Evolutionary conservation across 345 rosid species (phyloP).

Genomic region (Conringia planisiliqua): DNA sequence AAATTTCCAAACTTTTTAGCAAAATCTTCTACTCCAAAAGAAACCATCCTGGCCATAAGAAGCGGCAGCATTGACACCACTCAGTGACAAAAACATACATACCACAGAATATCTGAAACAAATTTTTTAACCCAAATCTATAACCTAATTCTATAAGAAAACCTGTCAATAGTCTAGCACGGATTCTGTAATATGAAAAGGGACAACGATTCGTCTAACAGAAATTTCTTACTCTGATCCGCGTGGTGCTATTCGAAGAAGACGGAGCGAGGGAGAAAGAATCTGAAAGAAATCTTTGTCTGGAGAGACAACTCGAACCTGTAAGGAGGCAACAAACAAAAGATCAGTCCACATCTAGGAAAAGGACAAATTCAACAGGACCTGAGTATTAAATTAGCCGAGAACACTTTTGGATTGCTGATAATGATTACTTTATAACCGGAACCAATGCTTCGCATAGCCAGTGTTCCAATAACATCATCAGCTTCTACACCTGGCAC

Average conservation of each 20-base stretch:
- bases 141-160: background rate
- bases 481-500: slow-evolving; percentile 99
- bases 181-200: background rate
- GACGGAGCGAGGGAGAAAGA: slow-evolving; percentile 89
- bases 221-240: slow-evolving; percentile 57
- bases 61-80: slow-evolving; percentile 17
- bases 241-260: slow-evolving; percentile 87
- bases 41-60: slow-evolving; percentile 68
- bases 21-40: slow-evolving; percentile 91
- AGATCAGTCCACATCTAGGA: background rate
- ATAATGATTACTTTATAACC: slow-evolving; percentile 65
- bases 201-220: background rate
- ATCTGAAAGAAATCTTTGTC: slow-evolving; percentile 99
- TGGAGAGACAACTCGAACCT: slow-evolving; percentile 98
- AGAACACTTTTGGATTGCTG: slow-evolving; percentile 1
- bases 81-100: background rate
- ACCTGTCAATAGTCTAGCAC: background rate
- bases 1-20: slow-evolving; percentile 69
- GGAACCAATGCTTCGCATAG: slow-evolving; percentile 68
- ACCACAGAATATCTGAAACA: background rate
- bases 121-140: background rate
- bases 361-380: background rate
- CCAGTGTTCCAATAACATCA: slow-evolving; percentile 96
- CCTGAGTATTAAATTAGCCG: background rate
- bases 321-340: slow-evolving; percentile 14